Evolutionary conservation across 768 basidiomycete genomes (phyloP), one percentile per base, ranked within the genome.

Genomic region (Lactarius hengduanensis): DNA sequence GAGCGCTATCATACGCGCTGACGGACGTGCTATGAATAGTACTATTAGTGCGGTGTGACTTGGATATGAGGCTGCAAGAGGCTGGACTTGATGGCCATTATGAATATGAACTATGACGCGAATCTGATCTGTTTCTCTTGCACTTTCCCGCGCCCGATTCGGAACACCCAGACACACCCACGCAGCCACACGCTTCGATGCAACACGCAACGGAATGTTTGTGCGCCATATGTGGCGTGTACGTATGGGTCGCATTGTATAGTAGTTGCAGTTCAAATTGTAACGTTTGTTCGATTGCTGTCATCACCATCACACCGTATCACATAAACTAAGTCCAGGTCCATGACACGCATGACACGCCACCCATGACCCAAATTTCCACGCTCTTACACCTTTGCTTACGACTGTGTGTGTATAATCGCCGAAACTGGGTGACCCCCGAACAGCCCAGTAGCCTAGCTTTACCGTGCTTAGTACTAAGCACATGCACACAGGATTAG

Each of bases 1-100:
- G 40, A 57, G 50, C 4, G 59, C 50, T 15, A 10, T 43, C 57
- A 60, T 57, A 57, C 57, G 57, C 32, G 6, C 50, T 5, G 66
- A 67, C 6, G 56, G 55, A 6, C 50, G 40, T 13, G 30, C 15
- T 5, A 3, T 10, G 40, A 41, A 41, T 10, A 26, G 36, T 38
- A 13, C 36, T 15, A 55, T 26, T 11, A 15, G 36, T 9, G 43
- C 3, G 61, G 56, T 62, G 36, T 63, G 57, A 62, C 30, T 55
- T 28, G 15, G 50, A 63, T 26, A 26, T 36, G 62, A 63, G 40
- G 62, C 34, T 36, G 15, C 38, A 57, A 16, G 62, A 63, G 40
- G 62, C 43, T 30, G 40, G 20, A 45, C 41, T 22, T n/a, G 47
- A 50, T 50, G 47, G 10, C 6, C 15, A 26, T 50, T 3, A 45